phyloP scores from a whole-genome alignment of 2,329 filamentous ascomycete species.

The Alternaria ethzedia region DNA sequence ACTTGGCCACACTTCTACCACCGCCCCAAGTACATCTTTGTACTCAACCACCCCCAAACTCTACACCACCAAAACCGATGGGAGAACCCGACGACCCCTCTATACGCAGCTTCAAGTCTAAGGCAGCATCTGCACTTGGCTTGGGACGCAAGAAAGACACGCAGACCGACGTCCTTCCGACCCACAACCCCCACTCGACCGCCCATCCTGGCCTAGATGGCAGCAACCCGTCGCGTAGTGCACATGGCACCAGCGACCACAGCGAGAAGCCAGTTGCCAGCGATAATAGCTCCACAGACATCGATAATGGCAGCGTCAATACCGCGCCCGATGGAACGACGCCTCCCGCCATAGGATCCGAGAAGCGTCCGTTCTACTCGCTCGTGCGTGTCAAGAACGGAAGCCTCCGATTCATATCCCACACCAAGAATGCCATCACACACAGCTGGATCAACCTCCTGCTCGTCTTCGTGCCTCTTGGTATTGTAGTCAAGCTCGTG shows the following conservation, averaged over 20 bases:
- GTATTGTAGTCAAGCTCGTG: constrained; percentile 67
- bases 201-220: constrained; percentile 20
- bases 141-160: constrained; percentile 47
- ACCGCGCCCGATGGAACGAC: constrained; percentile 58
- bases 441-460: constrained; percentile 81
- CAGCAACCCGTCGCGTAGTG: constrained; percentile 1
- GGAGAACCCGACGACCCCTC: constrained; percentile 61
- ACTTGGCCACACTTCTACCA: constrained; percentile 4
- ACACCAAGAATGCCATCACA: constrained; percentile 65
- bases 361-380: constrained; percentile 52
- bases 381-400: constrained; percentile 58
- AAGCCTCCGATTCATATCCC: constrained; percentile 60
- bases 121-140: constrained; percentile 55
- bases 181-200: constrained; percentile 28
- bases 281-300: constrained; percentile 13
- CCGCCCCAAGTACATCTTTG: constrained; percentile 14
- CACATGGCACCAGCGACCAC: constrained; percentile 9
- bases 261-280: constrained; percentile 30
- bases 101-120: constrained; percentile 59
- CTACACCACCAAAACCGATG: constrained; percentile 53
- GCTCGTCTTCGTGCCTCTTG: constrained; percentile 78
- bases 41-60: constrained; percentile 14
- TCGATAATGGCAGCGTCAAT: constrained; percentile 45
- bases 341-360: constrained; percentile 59
- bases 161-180: constrained; percentile 36